These are phyloP conservation scores for Beta vulgaris DNA, from an alignment of 148 eudicot species.

Conservation along the genomic window DNA sequence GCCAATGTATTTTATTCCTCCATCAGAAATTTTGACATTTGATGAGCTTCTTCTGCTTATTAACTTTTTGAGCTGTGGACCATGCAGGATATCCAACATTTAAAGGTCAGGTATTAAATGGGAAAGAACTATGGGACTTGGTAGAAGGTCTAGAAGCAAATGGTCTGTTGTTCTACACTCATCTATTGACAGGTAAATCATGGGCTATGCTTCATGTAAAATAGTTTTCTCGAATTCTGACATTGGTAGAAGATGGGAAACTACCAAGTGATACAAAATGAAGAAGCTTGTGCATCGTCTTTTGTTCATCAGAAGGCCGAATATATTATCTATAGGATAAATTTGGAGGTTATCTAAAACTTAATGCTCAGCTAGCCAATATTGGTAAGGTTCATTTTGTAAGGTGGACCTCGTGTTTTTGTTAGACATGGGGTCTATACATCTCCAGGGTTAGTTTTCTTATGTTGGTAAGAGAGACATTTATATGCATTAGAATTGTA, in stretches of 20 bases:
- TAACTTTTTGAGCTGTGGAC: conserved; percentile 21
- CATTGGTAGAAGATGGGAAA: neutral
- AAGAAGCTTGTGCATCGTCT: neutral
- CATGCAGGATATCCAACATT: conserved; percentile 93
- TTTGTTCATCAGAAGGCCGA: neutral
- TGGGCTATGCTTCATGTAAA: neutral
- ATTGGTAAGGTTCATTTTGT: neutral
- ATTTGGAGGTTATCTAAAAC: neutral
- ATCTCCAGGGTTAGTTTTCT: neutral
- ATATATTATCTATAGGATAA: neutral
- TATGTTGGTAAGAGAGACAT: neutral
- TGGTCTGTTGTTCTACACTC: conserved; percentile 80
- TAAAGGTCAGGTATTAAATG: conserved; percentile 91
- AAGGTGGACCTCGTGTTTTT: neutral
- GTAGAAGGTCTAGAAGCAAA: conserved; percentile 93
- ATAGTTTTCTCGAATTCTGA: neutral
- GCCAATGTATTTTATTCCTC: conserved; percentile 7
- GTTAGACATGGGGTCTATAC: neutral
- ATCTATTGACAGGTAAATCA: conserved; percentile 79
- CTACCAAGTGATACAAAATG: neutral
- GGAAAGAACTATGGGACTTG: conserved; percentile 79
- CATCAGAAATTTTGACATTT: neutral
- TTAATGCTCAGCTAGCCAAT: neutral
- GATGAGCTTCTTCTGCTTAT: neutral
- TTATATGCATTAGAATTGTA: neutral